phyloP scores from a whole-genome alignment of 306 rosid species.

The Hylodesmum podocarpum region DNA sequence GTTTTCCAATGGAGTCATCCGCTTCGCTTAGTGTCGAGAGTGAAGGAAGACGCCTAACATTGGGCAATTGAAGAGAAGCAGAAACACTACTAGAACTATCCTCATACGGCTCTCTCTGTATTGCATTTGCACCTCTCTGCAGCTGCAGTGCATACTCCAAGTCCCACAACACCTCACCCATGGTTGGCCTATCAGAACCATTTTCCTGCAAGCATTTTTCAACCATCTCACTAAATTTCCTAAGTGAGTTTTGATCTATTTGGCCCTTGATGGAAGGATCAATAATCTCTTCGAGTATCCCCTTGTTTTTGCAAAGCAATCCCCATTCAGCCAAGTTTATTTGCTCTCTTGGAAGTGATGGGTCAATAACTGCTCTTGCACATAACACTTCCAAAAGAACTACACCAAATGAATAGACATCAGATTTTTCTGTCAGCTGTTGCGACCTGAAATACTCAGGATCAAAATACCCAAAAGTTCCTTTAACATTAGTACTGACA shows the following conservation, averaged over 20 bases:
- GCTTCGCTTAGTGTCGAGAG: no score
- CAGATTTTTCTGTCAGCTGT: conserved; percentile 52
- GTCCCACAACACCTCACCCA: conserved; percentile 41
- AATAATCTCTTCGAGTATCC: conserved; percentile 12
- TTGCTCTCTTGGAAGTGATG: conserved; percentile 20
- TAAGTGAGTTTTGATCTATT: conserved; percentile 26
- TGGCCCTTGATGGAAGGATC: conserved; percentile 34
- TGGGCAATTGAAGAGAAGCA: conserved; percentile 6
- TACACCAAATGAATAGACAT: conserved; percentile 46
- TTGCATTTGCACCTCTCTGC: conserved; percentile 11
- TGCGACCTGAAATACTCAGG: conserved; percentile 48
- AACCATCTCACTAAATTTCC: conserved; percentile 24
- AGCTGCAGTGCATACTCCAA: conserved; percentile 41
- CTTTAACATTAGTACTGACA: conserved; percentile 43
- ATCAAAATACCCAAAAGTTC: conserved; percentile 58
- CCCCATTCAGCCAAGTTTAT: conserved; percentile 43
- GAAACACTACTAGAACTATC: conserved; percentile 3
- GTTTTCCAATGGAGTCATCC: no score
- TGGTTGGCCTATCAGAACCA: conserved; percentile 34
- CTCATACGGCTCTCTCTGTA: background rate
- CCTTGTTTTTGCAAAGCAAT: conserved; percentile 29
- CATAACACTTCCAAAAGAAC: conserved; percentile 35
- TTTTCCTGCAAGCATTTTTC: conserved; percentile 28
- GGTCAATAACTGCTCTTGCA: background rate
- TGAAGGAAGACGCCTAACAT: no score